phyloP scores from a whole-genome alignment of 257 asterid species.

The Nicotiana tabacum region DNA sequence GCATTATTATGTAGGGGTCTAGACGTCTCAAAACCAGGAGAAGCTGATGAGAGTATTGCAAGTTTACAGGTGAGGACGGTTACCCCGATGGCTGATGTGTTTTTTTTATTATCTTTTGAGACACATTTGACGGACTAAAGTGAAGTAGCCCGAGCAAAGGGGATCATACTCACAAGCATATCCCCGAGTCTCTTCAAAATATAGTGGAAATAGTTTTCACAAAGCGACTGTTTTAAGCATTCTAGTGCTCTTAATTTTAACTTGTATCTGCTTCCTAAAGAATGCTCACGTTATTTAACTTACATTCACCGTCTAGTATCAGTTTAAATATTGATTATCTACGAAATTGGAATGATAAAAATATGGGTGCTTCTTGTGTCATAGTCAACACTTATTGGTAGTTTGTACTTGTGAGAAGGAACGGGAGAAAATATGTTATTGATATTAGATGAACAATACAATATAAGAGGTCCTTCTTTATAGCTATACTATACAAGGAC shows the following conservation, averaged over 20 bases:
- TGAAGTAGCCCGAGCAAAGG: slow-evolving; percentile 2
- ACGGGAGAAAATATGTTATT: too few relatives aligned
- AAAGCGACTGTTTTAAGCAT: not conserved
- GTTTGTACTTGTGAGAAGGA: not conserved
- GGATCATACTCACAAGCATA: not conserved
- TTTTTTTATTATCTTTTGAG: not conserved
- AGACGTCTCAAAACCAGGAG: slow-evolving; percentile 77
- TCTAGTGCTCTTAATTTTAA: not conserved
- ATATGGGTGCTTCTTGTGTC: not conserved
- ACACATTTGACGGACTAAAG: not conserved
- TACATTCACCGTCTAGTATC: not conserved
- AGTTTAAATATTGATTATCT: not conserved
- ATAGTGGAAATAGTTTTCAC: not conserved
- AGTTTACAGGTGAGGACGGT: slow-evolving; percentile 58
- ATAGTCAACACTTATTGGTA: slow-evolving; percentile 4
- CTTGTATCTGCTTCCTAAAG: not conserved
- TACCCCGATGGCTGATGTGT: not conserved
- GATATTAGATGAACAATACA: too few relatives aligned
- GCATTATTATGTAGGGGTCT: slow-evolving; percentile 56
- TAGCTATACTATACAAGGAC: too few relatives aligned
- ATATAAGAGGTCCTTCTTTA: too few relatives aligned
- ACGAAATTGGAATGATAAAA: not conserved
- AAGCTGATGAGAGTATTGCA: slow-evolving; percentile 56
- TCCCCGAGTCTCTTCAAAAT: not conserved
- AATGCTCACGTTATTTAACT: not conserved